Evolutionary conservation across 2,329 filamentous ascomycete species (phyloP).

Genomic region (Phyllosticta citriasiana): DNA sequence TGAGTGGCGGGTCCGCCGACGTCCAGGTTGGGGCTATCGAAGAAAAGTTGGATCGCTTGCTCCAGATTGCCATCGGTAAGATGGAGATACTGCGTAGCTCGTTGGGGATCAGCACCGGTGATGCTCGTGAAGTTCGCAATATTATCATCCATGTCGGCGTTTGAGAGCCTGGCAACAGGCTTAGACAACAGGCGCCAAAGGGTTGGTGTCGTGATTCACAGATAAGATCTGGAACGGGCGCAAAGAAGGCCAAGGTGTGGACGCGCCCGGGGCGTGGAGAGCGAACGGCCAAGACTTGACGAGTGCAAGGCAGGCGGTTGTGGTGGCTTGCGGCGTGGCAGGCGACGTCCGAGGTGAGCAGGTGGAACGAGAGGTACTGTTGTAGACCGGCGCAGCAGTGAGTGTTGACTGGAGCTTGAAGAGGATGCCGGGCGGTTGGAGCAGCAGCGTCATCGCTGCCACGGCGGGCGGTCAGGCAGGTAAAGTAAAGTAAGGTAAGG

Average conservation of each 20-base stretch:
- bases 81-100: slow-evolving; percentile 73
- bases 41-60: slow-evolving; percentile 82
- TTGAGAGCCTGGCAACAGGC: background rate
- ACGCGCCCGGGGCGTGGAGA: background rate
- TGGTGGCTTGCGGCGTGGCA: background rate
- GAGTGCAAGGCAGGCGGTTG: background rate
- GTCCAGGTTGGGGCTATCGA: slow-evolving; percentile 71
- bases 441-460: background rate
- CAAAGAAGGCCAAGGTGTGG: background rate
- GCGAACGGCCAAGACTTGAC: background rate
- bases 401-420: background rate
- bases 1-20: slow-evolving; percentile 29
- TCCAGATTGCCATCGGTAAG: slow-evolving; percentile 76
- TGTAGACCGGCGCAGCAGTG: background rate
- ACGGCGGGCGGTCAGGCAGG: background rate
- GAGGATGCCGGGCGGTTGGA: background rate
- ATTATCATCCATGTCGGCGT: slow-evolving; percentile 38
- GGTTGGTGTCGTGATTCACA: background rate
- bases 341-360: background rate
- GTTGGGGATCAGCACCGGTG: slow-evolving; percentile 62
- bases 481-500: too few species aligned
- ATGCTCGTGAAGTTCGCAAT: slow-evolving; percentile 72
- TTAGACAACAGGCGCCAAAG: background rate
- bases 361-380: background rate
- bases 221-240: background rate